Evolutionary conservation across 2,329 filamentous ascomycete species (phyloP), one percentile per base, ranked within the genome.

Genomic region (Sclerotinia trifoliorum): DNA sequence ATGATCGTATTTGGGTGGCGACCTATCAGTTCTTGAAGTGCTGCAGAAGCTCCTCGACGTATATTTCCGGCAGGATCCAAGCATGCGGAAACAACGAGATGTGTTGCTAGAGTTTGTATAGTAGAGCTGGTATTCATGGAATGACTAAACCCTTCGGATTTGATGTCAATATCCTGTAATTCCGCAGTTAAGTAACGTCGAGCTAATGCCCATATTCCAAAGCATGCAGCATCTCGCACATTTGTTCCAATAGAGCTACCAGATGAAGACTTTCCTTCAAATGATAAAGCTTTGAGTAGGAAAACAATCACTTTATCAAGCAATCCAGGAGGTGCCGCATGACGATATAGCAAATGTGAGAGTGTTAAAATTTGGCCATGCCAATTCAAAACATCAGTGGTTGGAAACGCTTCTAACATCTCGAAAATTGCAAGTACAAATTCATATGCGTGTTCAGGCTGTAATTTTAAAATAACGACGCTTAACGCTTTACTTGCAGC

Each of bases 61-160:
- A 99, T 97, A 74, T 99, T 99, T 4, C 95, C 95, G 15, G 92
- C 90, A 1, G 94, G 90, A 76, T 99, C 95, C 8, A 97, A 83
- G 71, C 90, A 95, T 7, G 92, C 93, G 2, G 92, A 88, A 17
- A 91, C 87, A 0, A 96, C 86, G 19, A 99, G 83, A 74, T 96
- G 90, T 0, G 89, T 90, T 0, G 92, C 94, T 13, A 99, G 82
- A 13, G 90, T 83, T 75, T 96, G 93, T 64, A 95, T 79, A 21
- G 94, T 85, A 21, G 56, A 46, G 29, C 19, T 63, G 5, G 17
- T 17, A 15, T 21, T 35, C 11, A 13, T 44, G 7, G 17, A 7
- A 35, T 55, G 24, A 44, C 11, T 8, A 17, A 55, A 52, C 3
- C 51, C 61, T 42, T 19, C 85, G 85, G 42, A n/a, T 42, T 26